Evolutionary conservation across 805 yeast genomes (phyloP).

Genomic region (Jamesozyma lodderae): DNA sequence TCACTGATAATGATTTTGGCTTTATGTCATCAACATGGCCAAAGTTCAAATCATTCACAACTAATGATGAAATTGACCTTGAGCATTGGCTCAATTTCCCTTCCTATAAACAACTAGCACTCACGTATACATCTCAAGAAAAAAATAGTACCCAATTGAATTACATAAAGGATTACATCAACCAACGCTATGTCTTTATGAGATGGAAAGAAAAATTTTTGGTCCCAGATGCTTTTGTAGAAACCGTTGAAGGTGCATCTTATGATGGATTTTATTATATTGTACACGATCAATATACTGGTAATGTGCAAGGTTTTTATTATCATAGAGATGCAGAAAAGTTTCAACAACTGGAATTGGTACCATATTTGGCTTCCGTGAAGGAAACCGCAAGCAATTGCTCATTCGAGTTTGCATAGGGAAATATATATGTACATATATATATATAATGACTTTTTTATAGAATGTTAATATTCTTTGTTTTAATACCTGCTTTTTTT

Average conservation of each 20-base stretch:
- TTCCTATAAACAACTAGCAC: conserved; percentile 32
- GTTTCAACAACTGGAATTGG: conserved; percentile 62
- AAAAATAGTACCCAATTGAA: conserved; percentile 7
- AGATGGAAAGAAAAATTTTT: conserved; percentile 90
- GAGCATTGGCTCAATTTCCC: conserved; percentile 60
- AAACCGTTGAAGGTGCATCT: conserved; percentile 53
- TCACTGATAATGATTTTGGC: conserved; percentile 18
- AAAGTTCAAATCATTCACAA: conserved; percentile 42
- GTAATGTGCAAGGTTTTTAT: conserved; percentile 71
- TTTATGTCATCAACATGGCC: conserved; percentile 25
- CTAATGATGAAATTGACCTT: conserved; percentile 50
- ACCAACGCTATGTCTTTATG: conserved; percentile 61
- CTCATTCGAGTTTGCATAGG: conserved; percentile 19
- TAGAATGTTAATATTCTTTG: background rate
- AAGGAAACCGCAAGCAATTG: conserved; percentile 5
- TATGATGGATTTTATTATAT: conserved; percentile 90
- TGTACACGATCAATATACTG: conserved; percentile 68
- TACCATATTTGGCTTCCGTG: conserved; percentile 9
- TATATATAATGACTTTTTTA: no score
- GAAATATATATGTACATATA: no score
- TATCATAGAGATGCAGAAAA: conserved; percentile 73
- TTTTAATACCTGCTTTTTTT: background rate
- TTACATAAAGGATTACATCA: conserved; percentile 22
- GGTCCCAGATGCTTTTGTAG: conserved; percentile 63
- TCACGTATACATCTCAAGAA: background rate